Base-by-base conservation (phyloP, 2,329 filamentous ascomycete species). In the Fusarium ambrosium region DNA sequence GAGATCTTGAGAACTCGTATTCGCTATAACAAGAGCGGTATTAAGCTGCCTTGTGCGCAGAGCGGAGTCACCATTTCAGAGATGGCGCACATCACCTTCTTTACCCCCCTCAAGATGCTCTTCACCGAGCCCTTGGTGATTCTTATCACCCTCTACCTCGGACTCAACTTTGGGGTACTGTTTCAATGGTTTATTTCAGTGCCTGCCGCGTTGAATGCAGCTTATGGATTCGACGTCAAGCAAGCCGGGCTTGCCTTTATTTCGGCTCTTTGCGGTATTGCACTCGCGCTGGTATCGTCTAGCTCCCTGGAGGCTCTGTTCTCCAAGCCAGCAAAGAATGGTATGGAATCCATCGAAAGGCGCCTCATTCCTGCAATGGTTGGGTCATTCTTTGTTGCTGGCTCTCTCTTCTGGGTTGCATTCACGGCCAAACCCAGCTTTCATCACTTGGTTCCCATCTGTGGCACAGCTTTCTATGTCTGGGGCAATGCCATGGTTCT, bases 401-500 rank as follows among this genome's bases (percentile, higher is more conserved):
- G 58, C 13, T 62, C 64, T 58, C 64, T 67, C 45, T 67, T 67
- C 64, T 67, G 64, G 64, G 29, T 67, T 18, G 64, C n/a, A 27
- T 67, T 67, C 27, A 67, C 64, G 6, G 58, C 58, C 24, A 24
- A 43, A 14, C 64, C 64, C 18, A 62, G 8, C 2, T 20, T 62
- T 62, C 64, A 67, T 24, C 56, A 67, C 22, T 14, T 67, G 58
- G 64, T 61, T 13, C 64, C 64, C 64, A 67, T 67, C 64, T 67
- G 41, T 37, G 58, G 64, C 58, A 62, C 64, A 14, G 64, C 34
- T 11, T 45, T 62, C 24, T 67, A 67, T 45, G 64, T 60, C 45
- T 67, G 64, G 64, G 64, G 64, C 6, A 67, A 67, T 36, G 45
- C 58, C 18, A 62, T 67, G 58, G 64, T 45, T 14, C 64, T 66